Base-by-base conservation (phyloP, 139 green algal genomes). In the Protoeuglena noctilucae region DNA sequence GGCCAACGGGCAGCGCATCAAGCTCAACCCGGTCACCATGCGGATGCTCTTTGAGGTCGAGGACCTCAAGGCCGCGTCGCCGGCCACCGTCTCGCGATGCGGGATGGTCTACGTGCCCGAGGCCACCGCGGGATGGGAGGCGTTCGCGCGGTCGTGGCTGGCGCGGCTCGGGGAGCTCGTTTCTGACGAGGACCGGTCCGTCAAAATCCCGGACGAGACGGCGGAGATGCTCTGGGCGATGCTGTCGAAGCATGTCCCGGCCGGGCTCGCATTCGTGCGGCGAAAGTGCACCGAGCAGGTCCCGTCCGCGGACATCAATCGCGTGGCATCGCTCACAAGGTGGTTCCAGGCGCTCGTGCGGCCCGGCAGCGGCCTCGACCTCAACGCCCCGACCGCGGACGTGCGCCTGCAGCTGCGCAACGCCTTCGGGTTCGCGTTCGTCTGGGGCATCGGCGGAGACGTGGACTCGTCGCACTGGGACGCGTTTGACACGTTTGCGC, bases 11-110 rank as follows among this genome's bases (percentile, higher is more conserved):
- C 79, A 91, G 70, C 73, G 81, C 61, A 91, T 91, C 64, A 87
- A 85, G 72, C 73, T 91, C 52, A 78, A 84, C 58, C 64, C 75
- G 16, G 40, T 17, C 3, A 73, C 75, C 27, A 82, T 88, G 75
- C 63, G 82, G n/a, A 78, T 87, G 79, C 68, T 91, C 30, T 91
- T 88, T 52, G 82, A 91, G 72, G 82, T 91, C 27, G 56, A 80
- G 50, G 82, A 86, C 71, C 66, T 91, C 41, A 63, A 64, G 12
- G 71, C 79, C 18, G 79, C 81, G 4, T 84, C 73, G 6, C 79
- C 80, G 7, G 79, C 81, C 34, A 88, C 80, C 24, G 79, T 89
- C 1, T 67, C 61, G 19, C 71, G 78, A 16, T 89, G 78, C 57
- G 80, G 80, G 19, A 87, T 91, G 82, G 72, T 91, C 43, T 91